Evolutionary conservation across 2,329 filamentous ascomycete genomes (phyloP).

Genomic region (Pseudogymnoascus sp.): DNA sequence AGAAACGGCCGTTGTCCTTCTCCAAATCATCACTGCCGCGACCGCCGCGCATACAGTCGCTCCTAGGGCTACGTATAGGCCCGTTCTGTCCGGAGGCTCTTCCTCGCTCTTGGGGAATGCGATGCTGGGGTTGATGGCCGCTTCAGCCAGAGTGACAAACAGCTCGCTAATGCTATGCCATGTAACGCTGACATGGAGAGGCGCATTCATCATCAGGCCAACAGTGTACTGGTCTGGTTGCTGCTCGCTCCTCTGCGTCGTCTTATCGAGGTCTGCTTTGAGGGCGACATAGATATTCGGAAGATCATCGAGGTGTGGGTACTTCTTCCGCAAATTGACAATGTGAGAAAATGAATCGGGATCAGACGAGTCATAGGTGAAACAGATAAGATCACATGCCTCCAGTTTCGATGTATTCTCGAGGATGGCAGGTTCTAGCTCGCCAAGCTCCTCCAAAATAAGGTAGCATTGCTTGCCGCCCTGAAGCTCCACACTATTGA

Average conservation of each 20-base stretch:
- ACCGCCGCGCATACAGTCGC: conserved; percentile 57
- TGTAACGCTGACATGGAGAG: conserved; percentile 86
- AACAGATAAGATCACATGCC: conserved; percentile 88
- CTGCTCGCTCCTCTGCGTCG: conserved; percentile 82
- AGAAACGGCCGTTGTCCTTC: conserved; percentile 27
- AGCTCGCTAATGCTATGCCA: conserved; percentile 93
- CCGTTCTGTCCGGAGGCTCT: conserved; percentile 72
- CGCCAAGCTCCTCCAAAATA: conserved; percentile 88
- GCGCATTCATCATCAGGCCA: conserved; percentile 76
- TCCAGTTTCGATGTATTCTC: conserved; percentile 88
- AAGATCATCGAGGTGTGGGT: conserved; percentile 77
- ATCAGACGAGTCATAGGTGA: conserved; percentile 93
- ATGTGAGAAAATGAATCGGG: conserved; percentile 94
- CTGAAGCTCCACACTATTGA: conserved; percentile 92
- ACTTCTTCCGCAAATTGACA: conserved; percentile 66
- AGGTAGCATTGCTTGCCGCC: conserved; percentile 96
- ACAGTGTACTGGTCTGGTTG: conserved; percentile 91
- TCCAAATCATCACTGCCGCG: conserved; percentile 58
- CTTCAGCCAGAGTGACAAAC: conserved; percentile 85
- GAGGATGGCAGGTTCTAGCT: conserved; percentile 88
- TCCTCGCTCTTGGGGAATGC: conserved; percentile 88
- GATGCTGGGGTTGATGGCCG: conserved; percentile 78
- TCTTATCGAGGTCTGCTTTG: conserved; percentile 93
- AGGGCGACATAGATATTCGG: conserved; percentile 87
- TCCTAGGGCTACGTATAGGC: conserved; percentile 75